phyloP scores from a whole-genome alignment of 73 alveolate species.

The Paramecium primaurelia region DNA sequence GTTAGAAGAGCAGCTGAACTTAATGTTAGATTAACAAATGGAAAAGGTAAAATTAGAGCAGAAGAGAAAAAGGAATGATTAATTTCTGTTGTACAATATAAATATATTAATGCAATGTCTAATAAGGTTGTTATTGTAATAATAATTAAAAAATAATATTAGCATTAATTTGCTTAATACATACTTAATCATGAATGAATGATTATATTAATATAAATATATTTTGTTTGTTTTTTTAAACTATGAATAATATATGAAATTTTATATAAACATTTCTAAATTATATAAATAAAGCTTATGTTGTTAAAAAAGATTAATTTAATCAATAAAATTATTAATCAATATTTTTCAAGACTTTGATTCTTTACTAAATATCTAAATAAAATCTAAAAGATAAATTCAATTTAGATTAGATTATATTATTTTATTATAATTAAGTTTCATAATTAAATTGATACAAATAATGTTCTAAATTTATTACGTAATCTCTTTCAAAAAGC shows the following conservation, averaged over 20 bases:
- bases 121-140: background rate
- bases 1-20: constrained; percentile 97
- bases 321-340: no score
- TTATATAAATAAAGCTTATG: background rate
- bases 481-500: background rate
- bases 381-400: background rate
- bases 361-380: background rate
- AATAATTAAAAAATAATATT: background rate
- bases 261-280: no score
- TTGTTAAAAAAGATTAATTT: no score
- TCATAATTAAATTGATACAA: background rate
- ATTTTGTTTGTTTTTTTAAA: no score
- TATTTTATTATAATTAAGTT: background rate
- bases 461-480: background rate
- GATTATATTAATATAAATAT: no score
- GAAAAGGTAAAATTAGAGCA: constrained; percentile 83
- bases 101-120: background rate
- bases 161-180: background rate
- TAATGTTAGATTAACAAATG: constrained; percentile 92
- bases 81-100: background rate
- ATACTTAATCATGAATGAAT: no score
- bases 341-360: background rate
- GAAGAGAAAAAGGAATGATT: constrained; percentile 66
- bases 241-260: background rate
- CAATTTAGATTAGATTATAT: background rate